phyloP scores from a whole-genome alignment of 2,329 filamentous ascomycete species.

The Microsporum canis region DNA sequence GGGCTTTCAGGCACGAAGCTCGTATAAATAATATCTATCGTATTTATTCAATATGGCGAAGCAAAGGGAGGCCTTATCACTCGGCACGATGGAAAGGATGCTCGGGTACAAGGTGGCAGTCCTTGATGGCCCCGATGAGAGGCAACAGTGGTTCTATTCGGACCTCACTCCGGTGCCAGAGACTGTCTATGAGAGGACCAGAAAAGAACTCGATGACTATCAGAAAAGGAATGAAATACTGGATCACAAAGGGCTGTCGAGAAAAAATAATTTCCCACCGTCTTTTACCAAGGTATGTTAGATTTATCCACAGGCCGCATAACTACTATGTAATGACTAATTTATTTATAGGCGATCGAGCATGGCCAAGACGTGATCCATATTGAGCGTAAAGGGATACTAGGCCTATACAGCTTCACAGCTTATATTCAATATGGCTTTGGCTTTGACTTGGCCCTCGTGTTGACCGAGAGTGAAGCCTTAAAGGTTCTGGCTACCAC shows the following conservation, averaged over 20 bases:
- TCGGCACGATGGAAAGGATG: not conserved
- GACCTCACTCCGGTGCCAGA: not conserved
- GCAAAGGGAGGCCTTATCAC: not conserved
- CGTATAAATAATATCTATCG: too few relatives aligned
- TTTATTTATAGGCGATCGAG: not conserved
- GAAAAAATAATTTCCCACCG: not conserved
- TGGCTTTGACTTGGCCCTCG: not conserved
- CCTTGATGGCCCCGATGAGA: not conserved
- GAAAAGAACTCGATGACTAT: not conserved
- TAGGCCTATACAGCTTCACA: not conserved
- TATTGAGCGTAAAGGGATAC: not conserved
- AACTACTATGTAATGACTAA: not conserved
- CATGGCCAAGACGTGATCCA: not conserved
- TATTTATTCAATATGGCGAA: not conserved
- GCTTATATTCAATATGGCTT: not conserved
- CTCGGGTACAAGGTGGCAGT: not conserved
- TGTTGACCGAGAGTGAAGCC: not conserved
- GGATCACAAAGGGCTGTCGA: not conserved
- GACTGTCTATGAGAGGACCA: not conserved
- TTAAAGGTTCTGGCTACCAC: not conserved
- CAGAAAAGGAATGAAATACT: not conserved
- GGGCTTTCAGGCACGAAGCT: too few relatives aligned
- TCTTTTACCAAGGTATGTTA: not conserved
- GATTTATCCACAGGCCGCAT: not conserved
- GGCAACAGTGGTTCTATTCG: not conserved